A percentile compares a stretch with the other conserved stretches of the same genome.
phyloP scores from a whole-genome alignment of 1,139 yeast genomes.

The Casaregolazyma suthepensis region DNA sequence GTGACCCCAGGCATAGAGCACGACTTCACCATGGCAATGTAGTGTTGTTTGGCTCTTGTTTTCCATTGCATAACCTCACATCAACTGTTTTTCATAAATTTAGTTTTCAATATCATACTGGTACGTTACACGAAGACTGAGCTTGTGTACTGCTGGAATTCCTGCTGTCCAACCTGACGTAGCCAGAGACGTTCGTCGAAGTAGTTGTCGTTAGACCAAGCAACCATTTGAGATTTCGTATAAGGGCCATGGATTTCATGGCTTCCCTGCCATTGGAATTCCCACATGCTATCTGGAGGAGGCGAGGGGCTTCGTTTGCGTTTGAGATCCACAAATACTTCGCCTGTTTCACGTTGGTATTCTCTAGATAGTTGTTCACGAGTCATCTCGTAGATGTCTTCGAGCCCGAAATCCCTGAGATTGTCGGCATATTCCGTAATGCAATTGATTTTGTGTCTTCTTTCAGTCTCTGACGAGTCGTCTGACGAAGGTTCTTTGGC shows the following conservation, averaged over 20 bases:
- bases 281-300: slow-evolving; percentile 42
- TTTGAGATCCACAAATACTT: slow-evolving; percentile 22
- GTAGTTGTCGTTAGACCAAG: slow-evolving; percentile 52
- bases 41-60: neutral
- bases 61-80: neutral
- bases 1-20: slow-evolving; percentile 97
- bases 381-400: slow-evolving; percentile 48
- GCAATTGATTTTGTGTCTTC: slow-evolving; percentile 32
- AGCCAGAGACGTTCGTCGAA: slow-evolving; percentile 48
- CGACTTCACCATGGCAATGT: slow-evolving; percentile 83
- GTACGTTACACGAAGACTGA: slow-evolving; percentile 9
- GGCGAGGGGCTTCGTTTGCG: slow-evolving; percentile 20
- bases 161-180: slow-evolving; percentile 32
- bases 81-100: slow-evolving; percentile 2
- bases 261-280: slow-evolving; percentile 53
- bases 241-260: slow-evolving; percentile 56
- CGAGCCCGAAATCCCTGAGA: slow-evolving; percentile 37
- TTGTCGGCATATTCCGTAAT: slow-evolving; percentile 50
- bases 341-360: slow-evolving; percentile 48
- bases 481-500: slow-evolving; percentile 10
- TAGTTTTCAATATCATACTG: neutral
- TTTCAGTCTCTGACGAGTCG: slow-evolving; percentile 11
- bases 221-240: slow-evolving; percentile 47
- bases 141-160: slow-evolving; percentile 10
- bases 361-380: slow-evolving; percentile 55